Evolutionary conservation across 2,329 filamentous ascomycete species (phyloP), one percentile per base, ranked within the genome.

Genomic region (Dothiorella sarmentorum): DNA sequence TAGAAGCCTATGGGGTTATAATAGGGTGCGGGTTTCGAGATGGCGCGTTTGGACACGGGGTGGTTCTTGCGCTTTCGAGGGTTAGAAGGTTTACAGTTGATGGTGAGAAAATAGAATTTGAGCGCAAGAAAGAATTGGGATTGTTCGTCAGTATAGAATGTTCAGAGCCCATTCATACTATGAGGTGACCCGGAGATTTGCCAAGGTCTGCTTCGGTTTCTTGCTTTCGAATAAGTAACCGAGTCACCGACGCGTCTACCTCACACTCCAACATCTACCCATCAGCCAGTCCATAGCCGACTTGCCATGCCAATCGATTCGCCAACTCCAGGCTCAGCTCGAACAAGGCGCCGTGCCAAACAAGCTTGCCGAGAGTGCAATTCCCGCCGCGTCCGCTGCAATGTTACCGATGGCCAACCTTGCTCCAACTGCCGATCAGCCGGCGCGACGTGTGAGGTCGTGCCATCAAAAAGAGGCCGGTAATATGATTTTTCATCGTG

Each of bases 341-440:
- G 13, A 20, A 10, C 33, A 26, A 40, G 33, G 20, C 15, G 67
- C 45, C 71, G 76, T 43, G 76, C 76, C 27, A 76, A 74, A 60
- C 67, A 75, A 59, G 76, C 76, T 7, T 79, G 76, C 60, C 67
- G 72, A 35, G 71, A 72, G 22, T 78, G 76, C 61, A 77, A 78
- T 59, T 66, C 73, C n/a, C 73, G 75, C 29, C 71, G 76, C 31
- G 75, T 78, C 33, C 75, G 75, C 55, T 79, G 76, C 61, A 73
- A 78, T 67, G 76, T 78, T n/a, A 69, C 75, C 11, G 74, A 77
- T 42, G 67, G 65, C 58, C 75, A 70, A n/a, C 75, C 76, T 5
- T 78, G 76, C 61, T 65, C 68, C 35, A 78, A 78, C 58, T 79
- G 76, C 58, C 63, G 69, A 29, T 61, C 69, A 4, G 68, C 69